Evolutionary conservation across 2,329 filamentous ascomycete species (phyloP).

Genomic region (Corniculantispora saksenae): DNA sequence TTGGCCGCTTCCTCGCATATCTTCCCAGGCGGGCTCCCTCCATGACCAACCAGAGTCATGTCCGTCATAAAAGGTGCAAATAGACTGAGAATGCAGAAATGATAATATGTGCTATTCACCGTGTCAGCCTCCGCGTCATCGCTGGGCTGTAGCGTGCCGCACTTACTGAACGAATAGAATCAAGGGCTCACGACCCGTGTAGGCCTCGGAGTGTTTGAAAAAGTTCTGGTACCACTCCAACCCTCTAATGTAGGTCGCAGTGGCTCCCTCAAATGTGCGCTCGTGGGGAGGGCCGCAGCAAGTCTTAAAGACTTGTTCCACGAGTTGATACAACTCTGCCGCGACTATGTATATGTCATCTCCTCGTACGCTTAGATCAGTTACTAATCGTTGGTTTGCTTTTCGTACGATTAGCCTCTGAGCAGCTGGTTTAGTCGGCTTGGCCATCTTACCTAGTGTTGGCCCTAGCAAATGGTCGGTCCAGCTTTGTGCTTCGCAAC

Average conservation of each 20-base stretch:
- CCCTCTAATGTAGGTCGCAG: not conserved
- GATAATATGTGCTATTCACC: conserved; percentile 8
- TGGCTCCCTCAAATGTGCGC: not conserved
- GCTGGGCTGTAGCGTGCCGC: no score
- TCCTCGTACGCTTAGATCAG: not conserved
- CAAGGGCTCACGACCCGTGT: not conserved
- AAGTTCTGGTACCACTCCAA: conserved; percentile 15
- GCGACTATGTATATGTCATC: conserved; percentile 2
- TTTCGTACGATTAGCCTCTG: not conserved
- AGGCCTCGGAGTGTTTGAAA: not conserved
- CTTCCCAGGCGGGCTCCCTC: not conserved
- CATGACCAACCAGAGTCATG: not conserved
- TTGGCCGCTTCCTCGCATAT: conserved; percentile 7
- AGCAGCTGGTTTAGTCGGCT: no score
- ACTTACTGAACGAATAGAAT: conserved; percentile 10
- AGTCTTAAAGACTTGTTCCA: conserved; percentile 7
- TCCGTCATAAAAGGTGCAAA: conserved; percentile 5
- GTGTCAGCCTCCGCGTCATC: not conserved
- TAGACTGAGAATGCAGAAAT: conserved; percentile 12
- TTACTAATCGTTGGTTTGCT: not conserved
- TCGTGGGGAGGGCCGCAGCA: not conserved
- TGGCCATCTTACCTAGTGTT: not conserved
- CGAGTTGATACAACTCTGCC: not conserved
- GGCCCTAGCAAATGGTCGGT: not conserved
- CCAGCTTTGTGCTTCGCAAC: conserved; percentile 1